Percentiles rank a stretch among this genome's conserved stretches.
Conservation (phyloP, 306 rosid genomes). For the Oemleria cerasiformis region DNA sequence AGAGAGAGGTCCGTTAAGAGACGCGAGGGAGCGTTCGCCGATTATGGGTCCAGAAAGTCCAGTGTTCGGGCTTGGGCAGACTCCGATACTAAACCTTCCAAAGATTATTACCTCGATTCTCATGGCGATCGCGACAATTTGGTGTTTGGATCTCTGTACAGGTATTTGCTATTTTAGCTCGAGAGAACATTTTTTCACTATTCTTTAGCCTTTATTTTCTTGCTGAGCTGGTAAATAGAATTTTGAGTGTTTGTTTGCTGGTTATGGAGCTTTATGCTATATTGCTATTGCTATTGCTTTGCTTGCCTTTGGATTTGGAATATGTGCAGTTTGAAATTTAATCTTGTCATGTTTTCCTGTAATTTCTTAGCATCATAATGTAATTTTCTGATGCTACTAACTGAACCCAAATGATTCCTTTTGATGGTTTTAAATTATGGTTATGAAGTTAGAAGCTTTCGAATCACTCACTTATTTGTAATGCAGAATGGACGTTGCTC, state of each 20-base stretch:
- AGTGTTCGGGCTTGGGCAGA: slow-evolving; percentile 75
- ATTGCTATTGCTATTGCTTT: neutral
- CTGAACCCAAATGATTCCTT: neutral
- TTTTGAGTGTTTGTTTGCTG: too few relatives aligned
- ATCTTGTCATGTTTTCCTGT: neutral
- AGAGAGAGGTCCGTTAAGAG: slow-evolving; percentile 42
- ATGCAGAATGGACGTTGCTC: slow-evolving; percentile 94
- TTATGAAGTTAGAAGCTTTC: neutral
- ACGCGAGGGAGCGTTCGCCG: slow-evolving; percentile 31
- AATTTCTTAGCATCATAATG: neutral
- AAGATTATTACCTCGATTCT: slow-evolving; percentile 77
- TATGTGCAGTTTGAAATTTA: neutral
- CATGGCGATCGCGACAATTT: slow-evolving; percentile 77
- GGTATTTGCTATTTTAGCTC: slow-evolving; percentile 34
- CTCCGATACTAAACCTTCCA: slow-evolving; percentile 45
- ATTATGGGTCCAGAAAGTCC: slow-evolving; percentile 63
- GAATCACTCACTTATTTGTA: slow-evolving; percentile 7
- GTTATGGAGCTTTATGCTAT: neutral
- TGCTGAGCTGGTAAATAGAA: neutral
- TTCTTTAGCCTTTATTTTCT: neutral
- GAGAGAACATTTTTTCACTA: neutral
- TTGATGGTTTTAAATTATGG: neutral
- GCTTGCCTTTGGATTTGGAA: neutral
- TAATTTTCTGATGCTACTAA: neutral
- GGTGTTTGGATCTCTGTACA: slow-evolving; percentile 70